phyloP scores from a whole-genome alignment of 352 stramenopile genomes.

The Aphanomyces euteiches region DNA sequence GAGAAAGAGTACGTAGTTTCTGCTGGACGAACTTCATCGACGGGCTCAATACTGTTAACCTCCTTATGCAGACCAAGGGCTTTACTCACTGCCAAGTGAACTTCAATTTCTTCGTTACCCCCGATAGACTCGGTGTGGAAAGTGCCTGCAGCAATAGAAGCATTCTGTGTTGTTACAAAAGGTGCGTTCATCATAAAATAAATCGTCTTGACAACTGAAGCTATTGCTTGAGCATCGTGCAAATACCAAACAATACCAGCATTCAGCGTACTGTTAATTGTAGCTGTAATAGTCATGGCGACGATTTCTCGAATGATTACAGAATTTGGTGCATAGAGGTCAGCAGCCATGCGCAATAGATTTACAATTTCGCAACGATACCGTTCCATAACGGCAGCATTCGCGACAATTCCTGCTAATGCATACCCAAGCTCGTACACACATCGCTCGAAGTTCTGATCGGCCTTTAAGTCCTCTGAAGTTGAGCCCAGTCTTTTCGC shows the following conservation, averaged over 20 bases:
- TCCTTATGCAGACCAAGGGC: constrained; percentile 51
- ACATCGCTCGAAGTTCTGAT: constrained; percentile 35
- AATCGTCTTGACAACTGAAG: constrained; percentile 49
- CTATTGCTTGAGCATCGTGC: constrained; percentile 55
- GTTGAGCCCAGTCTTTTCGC: constrained; percentile 33
- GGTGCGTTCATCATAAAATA: constrained; percentile 39
- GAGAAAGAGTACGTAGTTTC: constrained; percentile 38
- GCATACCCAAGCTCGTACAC: constrained; percentile 61
- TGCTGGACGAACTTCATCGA: not conserved
- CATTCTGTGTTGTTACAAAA: constrained; percentile 38
- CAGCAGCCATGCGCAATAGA: constrained; percentile 52
- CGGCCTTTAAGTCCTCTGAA: not conserved
- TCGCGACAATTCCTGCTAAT: constrained; percentile 52
- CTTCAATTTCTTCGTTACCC: constrained; percentile 28
- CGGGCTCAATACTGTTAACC: constrained; percentile 17
- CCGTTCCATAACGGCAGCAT: constrained; percentile 49
- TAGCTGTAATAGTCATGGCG: constrained; percentile 39
- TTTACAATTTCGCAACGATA: constrained; percentile 72
- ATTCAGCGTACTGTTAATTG: constrained; percentile 54
- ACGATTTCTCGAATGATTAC: constrained; percentile 57
- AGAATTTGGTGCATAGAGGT: constrained; percentile 52
- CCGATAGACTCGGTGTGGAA: constrained; percentile 20
- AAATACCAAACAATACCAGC: constrained; percentile 72
- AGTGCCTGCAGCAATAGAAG: constrained; percentile 36
- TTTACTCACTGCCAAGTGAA: constrained; percentile 49